Evolutionary conservation across 345 rosid species (phyloP).

Genomic region (Citrus australasica): DNA sequence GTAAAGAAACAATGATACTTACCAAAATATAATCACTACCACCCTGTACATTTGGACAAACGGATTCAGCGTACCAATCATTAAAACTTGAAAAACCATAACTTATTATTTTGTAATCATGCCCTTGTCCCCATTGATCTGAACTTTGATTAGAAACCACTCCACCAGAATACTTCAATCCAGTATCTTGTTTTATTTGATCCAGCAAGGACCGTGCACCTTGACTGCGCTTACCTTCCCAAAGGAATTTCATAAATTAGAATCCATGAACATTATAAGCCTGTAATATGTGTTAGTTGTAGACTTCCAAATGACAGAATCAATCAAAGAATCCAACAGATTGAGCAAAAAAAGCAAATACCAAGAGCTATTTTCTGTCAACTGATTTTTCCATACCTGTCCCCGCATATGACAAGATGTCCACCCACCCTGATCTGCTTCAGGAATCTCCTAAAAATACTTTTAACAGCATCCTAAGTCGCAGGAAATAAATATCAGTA

Average conservation of each 20-base stretch:
- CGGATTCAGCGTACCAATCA: conserved; percentile 30
- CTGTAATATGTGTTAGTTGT: background rate
- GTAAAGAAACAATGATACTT: conserved; percentile 7
- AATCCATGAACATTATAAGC: background rate
- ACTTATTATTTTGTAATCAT: conserved; percentile 11
- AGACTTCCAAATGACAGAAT: background rate
- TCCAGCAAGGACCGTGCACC: conserved; percentile 19
- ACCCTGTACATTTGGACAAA: conserved; percentile 26
- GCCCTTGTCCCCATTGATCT: conserved; percentile 3
- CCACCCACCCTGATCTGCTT: conserved; percentile 25
- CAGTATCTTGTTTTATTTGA: conserved; percentile 8
- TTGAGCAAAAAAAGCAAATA: background rate
- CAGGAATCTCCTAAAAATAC: conserved; percentile 19
- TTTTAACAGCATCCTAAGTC: conserved; percentile 22
- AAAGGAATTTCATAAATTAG: conserved; percentile 13
- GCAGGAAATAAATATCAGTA: background rate
- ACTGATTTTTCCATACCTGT: conserved; percentile 10
- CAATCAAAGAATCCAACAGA: background rate
- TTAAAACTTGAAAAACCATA: conserved; percentile 28
- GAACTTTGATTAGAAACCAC: conserved; percentile 9
- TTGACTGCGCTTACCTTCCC: conserved; percentile 13
- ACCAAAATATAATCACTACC: conserved; percentile 32
- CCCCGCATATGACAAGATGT: conserved; percentile 31
- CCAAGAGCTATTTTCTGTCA: background rate
- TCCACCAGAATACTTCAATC: conserved; percentile 9